A percentile compares a stretch with the other conserved stretches of the same genome.
These are phyloP conservation scores for Globisporangium rhizosaccharum DNA, from an alignment of 352 stramenopile genomes.

Conservation along the genomic window DNA sequence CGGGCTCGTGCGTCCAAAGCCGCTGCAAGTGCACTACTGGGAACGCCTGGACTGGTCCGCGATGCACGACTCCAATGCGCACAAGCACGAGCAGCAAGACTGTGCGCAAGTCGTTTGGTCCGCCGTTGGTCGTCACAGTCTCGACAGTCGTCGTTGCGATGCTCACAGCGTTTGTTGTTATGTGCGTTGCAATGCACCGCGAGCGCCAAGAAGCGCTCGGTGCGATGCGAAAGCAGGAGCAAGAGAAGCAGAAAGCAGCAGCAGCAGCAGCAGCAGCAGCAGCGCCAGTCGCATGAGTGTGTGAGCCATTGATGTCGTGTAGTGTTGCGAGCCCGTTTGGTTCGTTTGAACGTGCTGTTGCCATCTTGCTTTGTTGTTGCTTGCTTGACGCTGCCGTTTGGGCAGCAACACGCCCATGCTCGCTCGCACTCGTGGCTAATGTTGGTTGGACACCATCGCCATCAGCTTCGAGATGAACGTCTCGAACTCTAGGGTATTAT, in stretches of 20 bases:
- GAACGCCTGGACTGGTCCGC: background rate
- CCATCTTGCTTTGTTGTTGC: too few relatives aligned
- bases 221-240: background rate
- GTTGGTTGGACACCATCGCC: too few relatives aligned
- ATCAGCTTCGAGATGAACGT: too few relatives aligned
- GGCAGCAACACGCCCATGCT: too few relatives aligned
- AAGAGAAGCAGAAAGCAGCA: background rate
- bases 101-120: background rate
- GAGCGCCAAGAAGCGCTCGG: background rate
- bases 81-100: background rate
- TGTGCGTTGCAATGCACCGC: background rate
- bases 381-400: too few relatives aligned
- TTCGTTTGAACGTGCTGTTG: too few relatives aligned
- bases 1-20: background rate
- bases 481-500: too few relatives aligned
- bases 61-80: background rate
- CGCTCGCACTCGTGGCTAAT: too few relatives aligned
- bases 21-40: constrained; percentile 1
- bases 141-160: background rate
- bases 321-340: too few relatives aligned
- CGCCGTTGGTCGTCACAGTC: background rate
- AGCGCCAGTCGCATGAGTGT: background rate
- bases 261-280: background rate
- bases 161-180: background rate
- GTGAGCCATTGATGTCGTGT: background rate